Conservation (phyloP, 305 asterid species). For the Withania somnifera region DNA sequence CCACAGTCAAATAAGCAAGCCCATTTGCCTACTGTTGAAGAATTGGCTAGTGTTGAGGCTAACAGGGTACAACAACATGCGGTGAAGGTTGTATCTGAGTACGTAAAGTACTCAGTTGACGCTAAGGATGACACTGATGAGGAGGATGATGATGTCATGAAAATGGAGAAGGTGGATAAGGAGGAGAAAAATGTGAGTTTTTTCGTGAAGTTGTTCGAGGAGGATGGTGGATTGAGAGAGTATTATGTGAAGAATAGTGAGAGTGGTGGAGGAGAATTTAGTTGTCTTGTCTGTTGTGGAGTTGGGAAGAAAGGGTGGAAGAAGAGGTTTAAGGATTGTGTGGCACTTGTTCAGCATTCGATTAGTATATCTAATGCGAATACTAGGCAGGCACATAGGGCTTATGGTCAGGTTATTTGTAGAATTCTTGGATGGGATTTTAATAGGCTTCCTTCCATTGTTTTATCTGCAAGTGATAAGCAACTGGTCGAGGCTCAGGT, state of each 20-base stretch:
- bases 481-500: background rate
- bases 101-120: background rate
- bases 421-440: slow-evolving; percentile 6
- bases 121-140: background rate
- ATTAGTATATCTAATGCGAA: background rate
- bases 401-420: slow-evolving; percentile 3
- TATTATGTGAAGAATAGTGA: slow-evolving; percentile 7
- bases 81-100: background rate
- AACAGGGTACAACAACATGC: background rate
- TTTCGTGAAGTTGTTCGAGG: background rate
- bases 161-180: background rate
- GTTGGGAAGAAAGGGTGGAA: slow-evolving; percentile 1
- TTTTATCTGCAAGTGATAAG: background rate
- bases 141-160: background rate
- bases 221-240: background rate
- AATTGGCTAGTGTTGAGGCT: background rate
- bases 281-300: slow-evolving; percentile 3
- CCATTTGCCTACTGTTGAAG: background rate
- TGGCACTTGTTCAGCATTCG: slow-evolving; percentile 11
- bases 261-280: background rate
- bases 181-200: background rate
- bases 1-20: background rate
- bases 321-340: slow-evolving; percentile 5
- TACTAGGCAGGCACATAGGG: background rate
- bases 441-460: background rate